Evolutionary conservation across 106 monocot species (phyloP), one percentile per base, ranked within the genome.

Genomic region (Platanthera guangdongensis): DNA sequence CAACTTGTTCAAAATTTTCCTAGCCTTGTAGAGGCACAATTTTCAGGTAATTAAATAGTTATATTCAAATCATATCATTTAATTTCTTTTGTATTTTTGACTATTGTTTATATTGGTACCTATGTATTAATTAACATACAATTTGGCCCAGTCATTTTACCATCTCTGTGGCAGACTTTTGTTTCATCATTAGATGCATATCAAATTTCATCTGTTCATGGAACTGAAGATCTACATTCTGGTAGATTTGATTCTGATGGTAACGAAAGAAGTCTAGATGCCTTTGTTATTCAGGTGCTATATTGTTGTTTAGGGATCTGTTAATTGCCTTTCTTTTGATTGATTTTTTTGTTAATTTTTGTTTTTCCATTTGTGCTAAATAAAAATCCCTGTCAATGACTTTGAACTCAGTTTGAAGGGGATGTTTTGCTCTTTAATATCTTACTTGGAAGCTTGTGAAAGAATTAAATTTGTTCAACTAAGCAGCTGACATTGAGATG

Each of bases 91-190:
- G 71, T 46, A 14, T 49, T 18, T 50, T 4, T 47, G 8, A 25
- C 46, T 51, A 8, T 72, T 19, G 72, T 72, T 51, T 57, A 30
- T 25, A 47, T 15, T 5, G 9, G 16, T 57, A 68, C 50, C 21
- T 8, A 73, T 47, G 11, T 64, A 64, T 59, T 75, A 51, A 64
- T 59, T 75, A 51, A 53, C 39, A 60, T 84, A 48, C 60, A 60
- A 13, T 76, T 28, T 87, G 55, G 64, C 84, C 82, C 91, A 97
- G 97, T 76, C 57, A 67, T 94, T 88, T 54, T 87, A 69, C 72
- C 84, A 65, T 85, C 97, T 79, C 71, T 97, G 68, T 97, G 93
- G 97, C 89, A 94, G 83, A 97, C 91, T 59, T 89, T 94, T 83
- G 81, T 86, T 62, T 91, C 93, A 59, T 89, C 91, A 0, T 71